Conservation (phyloP, 2,329 filamentous ascomycete genomes). For the Curvularia verruculosa region DNA sequence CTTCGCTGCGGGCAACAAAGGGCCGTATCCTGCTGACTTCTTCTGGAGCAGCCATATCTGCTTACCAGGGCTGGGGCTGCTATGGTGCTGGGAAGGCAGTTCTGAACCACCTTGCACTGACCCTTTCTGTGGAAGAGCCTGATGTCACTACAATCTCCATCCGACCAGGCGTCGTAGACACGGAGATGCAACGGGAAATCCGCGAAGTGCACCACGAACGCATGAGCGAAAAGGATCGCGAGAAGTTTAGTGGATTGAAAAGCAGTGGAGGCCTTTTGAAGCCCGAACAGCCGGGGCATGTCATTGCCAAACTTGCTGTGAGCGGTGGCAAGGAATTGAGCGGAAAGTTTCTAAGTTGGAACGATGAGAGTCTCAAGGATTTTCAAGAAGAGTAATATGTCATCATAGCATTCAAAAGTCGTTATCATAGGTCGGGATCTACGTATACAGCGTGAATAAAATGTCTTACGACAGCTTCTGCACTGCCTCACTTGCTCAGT, state of each 20-base stretch:
- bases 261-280: conserved; percentile 73
- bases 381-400: conserved; percentile 20
- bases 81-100: conserved; percentile 87
- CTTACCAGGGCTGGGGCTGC: conserved; percentile 75
- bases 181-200: conserved; percentile 86
- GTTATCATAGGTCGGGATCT: conserved; percentile 9
- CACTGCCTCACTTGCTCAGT: background rate
- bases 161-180: conserved; percentile 82
- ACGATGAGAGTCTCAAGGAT: conserved; percentile 35
- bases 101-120: conserved; percentile 76
- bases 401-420: conserved; percentile 3
- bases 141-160: conserved; percentile 75
- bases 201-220: conserved; percentile 70
- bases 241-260: conserved; percentile 73
- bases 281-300: conserved; percentile 82
- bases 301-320: conserved; percentile 80
- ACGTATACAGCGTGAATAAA: conserved; percentile 11
- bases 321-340: conserved; percentile 68
- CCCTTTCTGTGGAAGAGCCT: conserved; percentile 77
- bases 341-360: conserved; percentile 71
- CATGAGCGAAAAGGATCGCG: conserved; percentile 64
- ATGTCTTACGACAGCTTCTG: background rate
- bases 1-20: conserved; percentile 68
- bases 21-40: conserved; percentile 80
- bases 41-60: conserved; percentile 72